These are phyloP conservation scores for Linnemannia elongata DNA, from an alignment of 192 early-diverging fungal species.

Conservation along the genomic window DNA sequence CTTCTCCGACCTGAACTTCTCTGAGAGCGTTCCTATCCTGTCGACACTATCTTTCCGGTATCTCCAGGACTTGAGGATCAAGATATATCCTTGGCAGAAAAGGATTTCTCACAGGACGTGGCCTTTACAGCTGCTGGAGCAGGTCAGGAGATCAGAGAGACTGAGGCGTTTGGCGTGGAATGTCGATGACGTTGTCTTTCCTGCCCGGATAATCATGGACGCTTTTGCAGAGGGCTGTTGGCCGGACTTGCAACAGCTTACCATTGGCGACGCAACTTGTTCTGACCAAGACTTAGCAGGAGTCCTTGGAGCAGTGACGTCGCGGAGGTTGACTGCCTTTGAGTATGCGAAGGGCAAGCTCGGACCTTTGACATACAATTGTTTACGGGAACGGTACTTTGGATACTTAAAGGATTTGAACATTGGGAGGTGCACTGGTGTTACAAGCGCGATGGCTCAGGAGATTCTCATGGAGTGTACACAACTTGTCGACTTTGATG, in stretches of 20 bases:
- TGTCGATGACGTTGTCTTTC: not conserved
- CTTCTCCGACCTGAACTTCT: not conserved
- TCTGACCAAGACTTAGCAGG: not conserved
- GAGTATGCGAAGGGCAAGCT: not conserved
- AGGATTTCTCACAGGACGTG: not conserved
- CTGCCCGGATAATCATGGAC: not conserved
- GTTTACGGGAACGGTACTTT: too few relatives aligned
- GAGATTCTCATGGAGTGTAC: not conserved
- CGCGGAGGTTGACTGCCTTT: not conserved
- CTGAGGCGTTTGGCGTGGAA: not conserved
- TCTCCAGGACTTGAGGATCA: not conserved
- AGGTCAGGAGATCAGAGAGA: not conserved
- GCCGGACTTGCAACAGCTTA: not conserved
- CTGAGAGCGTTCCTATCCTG: not conserved
- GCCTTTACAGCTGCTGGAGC: not conserved
- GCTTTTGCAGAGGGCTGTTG: not conserved
- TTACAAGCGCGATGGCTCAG: not conserved
- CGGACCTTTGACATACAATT: not conserved
- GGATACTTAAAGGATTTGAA: too few relatives aligned
- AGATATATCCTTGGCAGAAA: not conserved
- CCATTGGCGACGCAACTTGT: not conserved
- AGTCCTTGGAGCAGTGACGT: not conserved
- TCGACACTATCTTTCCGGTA: not conserved
- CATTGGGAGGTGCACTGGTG: too few relatives aligned
- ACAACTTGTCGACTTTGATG: not conserved